Conservation (phyloP, 129 eudicot genomes). For the Escallonia herrerae region DNA sequence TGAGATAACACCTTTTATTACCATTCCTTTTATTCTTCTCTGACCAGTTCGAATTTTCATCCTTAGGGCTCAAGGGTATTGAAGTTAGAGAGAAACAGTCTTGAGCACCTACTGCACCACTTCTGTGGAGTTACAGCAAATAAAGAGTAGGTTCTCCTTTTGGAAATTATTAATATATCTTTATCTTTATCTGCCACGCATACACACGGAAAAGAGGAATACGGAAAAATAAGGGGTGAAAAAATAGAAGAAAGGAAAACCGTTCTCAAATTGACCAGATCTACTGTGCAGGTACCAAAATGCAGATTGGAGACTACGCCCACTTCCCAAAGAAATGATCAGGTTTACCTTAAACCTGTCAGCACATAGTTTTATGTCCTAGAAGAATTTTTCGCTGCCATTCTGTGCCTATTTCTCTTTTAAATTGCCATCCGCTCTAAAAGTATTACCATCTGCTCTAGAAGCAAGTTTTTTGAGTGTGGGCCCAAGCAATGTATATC, state of each 20-base stretch:
- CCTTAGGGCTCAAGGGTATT: constrained; percentile 80
- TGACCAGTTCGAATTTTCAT: not conserved
- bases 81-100: constrained; percentile 76
- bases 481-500: no score
- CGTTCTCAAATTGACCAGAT: constrained; percentile 4
- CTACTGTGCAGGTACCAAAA: constrained; percentile 72
- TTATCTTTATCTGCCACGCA: no score
- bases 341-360: constrained; percentile 29
- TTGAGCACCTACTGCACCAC: constrained; percentile 70
- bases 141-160: constrained; percentile 57
- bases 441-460: no score
- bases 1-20: no score
- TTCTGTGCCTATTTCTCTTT: not conserved
- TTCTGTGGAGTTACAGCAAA: constrained; percentile 83
- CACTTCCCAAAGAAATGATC: constrained; percentile 78
- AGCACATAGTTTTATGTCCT: not conserved
- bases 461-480: no score
- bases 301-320: constrained; percentile 97
- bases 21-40: no score
- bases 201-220: no score
- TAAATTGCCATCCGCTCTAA: not conserved
- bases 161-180: no score
- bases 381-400: not conserved
- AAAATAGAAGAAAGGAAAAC: not conserved
- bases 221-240: not conserved